These are phyloP conservation scores for Halteria grandinella DNA, from an alignment of 73 alveolate species.

Conservation along the genomic window DNA sequence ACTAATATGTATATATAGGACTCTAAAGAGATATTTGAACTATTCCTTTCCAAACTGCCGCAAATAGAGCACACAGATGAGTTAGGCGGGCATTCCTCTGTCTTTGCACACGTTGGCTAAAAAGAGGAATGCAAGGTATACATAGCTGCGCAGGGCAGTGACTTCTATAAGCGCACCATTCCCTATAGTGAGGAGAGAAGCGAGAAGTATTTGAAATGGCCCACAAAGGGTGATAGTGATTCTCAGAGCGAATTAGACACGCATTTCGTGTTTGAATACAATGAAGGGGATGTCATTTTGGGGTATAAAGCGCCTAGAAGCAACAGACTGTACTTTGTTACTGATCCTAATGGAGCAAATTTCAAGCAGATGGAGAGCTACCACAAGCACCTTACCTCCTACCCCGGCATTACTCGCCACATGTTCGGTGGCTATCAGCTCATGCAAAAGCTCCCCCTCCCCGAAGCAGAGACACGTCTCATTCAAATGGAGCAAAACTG, in stretches of 20 bases:
- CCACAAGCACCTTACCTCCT: neutral
- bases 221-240: too few species aligned
- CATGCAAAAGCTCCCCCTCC: slow-evolving; percentile 32
- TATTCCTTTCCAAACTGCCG: neutral
- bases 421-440: slow-evolving; percentile 67
- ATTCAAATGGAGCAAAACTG: too few species aligned
- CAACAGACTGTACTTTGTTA: slow-evolving; percentile 57
- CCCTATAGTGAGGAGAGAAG: neutral
- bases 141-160: slow-evolving; percentile 15
- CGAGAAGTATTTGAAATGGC: neutral
- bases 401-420: slow-evolving; percentile 39
- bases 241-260: too few species aligned
- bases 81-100: slow-evolving; percentile 47
- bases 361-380: slow-evolving; percentile 45
- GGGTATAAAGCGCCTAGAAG: slow-evolving; percentile 51
- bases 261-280: slow-evolving; percentile 55
- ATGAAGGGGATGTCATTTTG: slow-evolving; percentile 48
- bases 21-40: slow-evolving; percentile 5
- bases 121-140: slow-evolving; percentile 34
- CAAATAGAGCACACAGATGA: neutral
- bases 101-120: slow-evolving; percentile 34
- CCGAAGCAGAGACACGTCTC: too few species aligned
- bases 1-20: slow-evolving; percentile 2
- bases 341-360: slow-evolving; percentile 59
- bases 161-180: slow-evolving; percentile 4